Evolutionary conservation across 345 rosid species (phyloP), one percentile per base, ranked within the genome.

Genomic region (Rubroshorea leprosula): DNA sequence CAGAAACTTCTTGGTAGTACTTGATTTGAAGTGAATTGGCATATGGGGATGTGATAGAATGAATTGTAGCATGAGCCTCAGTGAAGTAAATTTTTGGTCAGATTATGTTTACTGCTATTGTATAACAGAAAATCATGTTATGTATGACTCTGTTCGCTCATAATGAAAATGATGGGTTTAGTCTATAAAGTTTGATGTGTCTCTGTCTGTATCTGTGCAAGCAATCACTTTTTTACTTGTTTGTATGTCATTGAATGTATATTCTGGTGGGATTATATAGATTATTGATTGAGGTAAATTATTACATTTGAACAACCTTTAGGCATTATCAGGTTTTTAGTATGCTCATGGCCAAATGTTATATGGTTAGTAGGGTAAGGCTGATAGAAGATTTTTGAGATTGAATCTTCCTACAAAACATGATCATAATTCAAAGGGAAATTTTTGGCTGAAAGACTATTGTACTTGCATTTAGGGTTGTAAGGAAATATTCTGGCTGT

Each of bases 1-100:
- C 76, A 74, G 63, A 77, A 68, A 61, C 85, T 77, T 74, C 68
- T 76, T n/a, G 51, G 54, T 56, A 25, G 45, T 50, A 65, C 53
- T 67, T 63, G 61, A 78, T 69, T 41, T 44, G 39, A 58, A 43
- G 23, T 39, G 24, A 35, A 45, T 22, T 23, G 62, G 60, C 29
- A 24, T 18, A 1, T 19, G 15, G 15, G 62, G 46, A 17, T 55
- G n/a, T n/a, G 14, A 18, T 15, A 23, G 12, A 4, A 14, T 13
- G 44, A 41, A 43, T 25, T 24, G 3, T 55, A 7, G 3, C 16
- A 20, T 29, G 55, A 49, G 60, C 51, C 43, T 44, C 21, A 47
- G 13, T 29, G 13, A 23, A 54, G 46, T 53, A 23, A 55, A 16
- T 20, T n/a, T 23, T 8, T 45, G 21, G 53, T 18, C 24, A 23